Evolutionary conservation across 108 stramenopile genomes (phyloP), one percentile per base, ranked within the genome.

Genomic region (Parietichytrium sp.): DNA sequence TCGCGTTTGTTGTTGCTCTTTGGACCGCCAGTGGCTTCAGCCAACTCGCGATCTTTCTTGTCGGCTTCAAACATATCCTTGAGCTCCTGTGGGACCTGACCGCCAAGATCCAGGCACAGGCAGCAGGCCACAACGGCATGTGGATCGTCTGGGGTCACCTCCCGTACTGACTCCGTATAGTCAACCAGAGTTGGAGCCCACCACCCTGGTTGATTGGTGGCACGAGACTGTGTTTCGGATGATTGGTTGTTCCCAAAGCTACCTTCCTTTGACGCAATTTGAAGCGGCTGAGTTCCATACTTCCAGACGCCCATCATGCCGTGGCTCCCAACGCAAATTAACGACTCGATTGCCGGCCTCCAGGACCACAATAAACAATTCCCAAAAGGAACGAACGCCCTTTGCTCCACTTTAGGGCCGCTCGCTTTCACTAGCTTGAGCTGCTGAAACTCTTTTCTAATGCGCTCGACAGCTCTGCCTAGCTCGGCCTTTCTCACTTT

Each of bases 221-320:
- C 49, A 16, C 18, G 18, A 50, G 49, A 50, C n/a, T 16, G 16
- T 18, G 16, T 50, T 50, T 50, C 49, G n/a, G 49, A 18, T 18
- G 49, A 16, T 50, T 50, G 49, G 16, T 16, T 18, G n/a, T n/a
- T n/a, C n/a, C n/a, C n/a, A n/a, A n/a, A n/a, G n/a, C 18, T 18
- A 18, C 18, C 49, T 50, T 50, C 49, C 18, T 50, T n/a, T 16
- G n/a, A 18, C 16, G n/a, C n/a, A 16, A 50, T n/a, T 50, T 50
- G 49, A 18, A 18, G 18, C 16, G 49, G 49, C 38, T 10, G 61
- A 33, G 20, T 16, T 55, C 18, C 54, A 0, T 72, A 33, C 20
- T 72, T 72, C 61, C 61, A 72, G 15, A 72, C 61, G 42, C 61
- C 61, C 10, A 72, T 10, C 15, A 72, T 45, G 23, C 61, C 61